Evolutionary conservation across 768 basidiomycete genomes (phyloP).

Genomic region (Amanita molliuscula): DNA sequence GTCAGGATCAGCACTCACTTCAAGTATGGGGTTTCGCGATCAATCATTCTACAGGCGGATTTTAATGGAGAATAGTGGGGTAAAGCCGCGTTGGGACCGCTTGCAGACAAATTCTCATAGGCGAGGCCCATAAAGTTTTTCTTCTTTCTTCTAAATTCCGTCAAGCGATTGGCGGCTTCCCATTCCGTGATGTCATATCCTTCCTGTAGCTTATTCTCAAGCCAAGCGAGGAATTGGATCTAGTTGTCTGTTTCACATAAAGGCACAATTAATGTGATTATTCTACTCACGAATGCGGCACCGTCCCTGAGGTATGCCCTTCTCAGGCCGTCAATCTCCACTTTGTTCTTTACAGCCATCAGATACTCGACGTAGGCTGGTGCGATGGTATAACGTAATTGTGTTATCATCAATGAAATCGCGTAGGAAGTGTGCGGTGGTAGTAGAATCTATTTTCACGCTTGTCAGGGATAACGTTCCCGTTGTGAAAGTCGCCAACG

Average conservation of each 20-base stretch:
- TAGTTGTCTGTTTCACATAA: constrained; percentile 15
- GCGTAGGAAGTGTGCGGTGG: constrained; percentile 71
- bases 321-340: constrained; percentile 74
- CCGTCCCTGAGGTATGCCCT: constrained; percentile 88
- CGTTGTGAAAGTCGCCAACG: constrained; percentile 3
- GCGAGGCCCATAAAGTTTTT: constrained; percentile 78
- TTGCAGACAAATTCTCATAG: constrained; percentile 84
- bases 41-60: constrained; percentile 59
- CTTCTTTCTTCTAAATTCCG: constrained; percentile 60
- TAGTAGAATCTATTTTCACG: constrained; percentile 43
- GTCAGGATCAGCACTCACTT: constrained; percentile 44
- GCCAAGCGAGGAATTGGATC: constrained; percentile 83
- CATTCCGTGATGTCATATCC: constrained; percentile 86
- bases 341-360: constrained; percentile 84
- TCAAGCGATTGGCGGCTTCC: constrained; percentile 80
- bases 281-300: constrained; percentile 57
- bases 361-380: constrained; percentile 64
- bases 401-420: constrained; percentile 77
- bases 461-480: not conserved
- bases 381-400: constrained; percentile 66
- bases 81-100: constrained; percentile 85
- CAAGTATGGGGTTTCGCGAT: constrained; percentile 74
- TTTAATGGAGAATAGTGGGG: constrained; percentile 87
- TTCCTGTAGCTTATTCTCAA: constrained; percentile 68
- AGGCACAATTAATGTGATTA: not conserved